Evolutionary conservation across 805 yeast genomes (phyloP).

Genomic region (Candida ascalaphidarum): DNA sequence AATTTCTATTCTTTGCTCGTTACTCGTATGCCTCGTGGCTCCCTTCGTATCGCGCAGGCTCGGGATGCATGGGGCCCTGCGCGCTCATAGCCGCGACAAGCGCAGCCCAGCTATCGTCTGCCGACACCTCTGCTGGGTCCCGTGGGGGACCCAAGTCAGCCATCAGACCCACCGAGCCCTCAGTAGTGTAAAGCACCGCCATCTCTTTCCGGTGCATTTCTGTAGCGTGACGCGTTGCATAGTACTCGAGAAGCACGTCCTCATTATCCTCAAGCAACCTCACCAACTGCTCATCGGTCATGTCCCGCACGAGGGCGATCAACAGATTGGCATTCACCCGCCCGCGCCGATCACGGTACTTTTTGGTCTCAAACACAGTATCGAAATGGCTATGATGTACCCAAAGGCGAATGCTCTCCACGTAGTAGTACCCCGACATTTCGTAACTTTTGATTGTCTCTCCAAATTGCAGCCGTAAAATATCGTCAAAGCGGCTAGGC

Average conservation of each 20-base stretch:
- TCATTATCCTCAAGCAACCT: slow-evolving; percentile 11
- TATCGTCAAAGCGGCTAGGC: slow-evolving; percentile 15
- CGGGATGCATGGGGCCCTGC: too few relatives aligned
- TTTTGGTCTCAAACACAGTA: slow-evolving; percentile 6
- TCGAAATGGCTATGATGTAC: slow-evolving; percentile 6
- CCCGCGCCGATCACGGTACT: slow-evolving; percentile 4
- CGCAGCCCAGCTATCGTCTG: too few relatives aligned
- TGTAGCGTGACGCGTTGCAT: slow-evolving; percentile 16
- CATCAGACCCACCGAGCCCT: too few relatives aligned
- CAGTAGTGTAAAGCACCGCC: too few relatives aligned
- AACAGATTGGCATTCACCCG: slow-evolving; percentile 8
- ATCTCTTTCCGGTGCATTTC: slow-evolving; percentile 16
- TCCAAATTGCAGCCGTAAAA: slow-evolving; percentile 17
- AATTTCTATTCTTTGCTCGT: too few relatives aligned
- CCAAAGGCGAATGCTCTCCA: slow-evolving; percentile 16
- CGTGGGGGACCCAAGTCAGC: too few relatives aligned
- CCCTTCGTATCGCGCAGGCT: too few relatives aligned
- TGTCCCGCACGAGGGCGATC: slow-evolving; percentile 11
- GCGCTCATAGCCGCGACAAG: too few relatives aligned
- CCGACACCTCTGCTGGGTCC: too few relatives aligned
- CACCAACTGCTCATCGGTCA: slow-evolving; percentile 11
- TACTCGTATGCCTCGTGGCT: too few relatives aligned
- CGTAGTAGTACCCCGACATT: slow-evolving; percentile 12
- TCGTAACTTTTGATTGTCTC: slow-evolving; percentile 13
- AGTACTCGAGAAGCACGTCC: slow-evolving; percentile 17